Conservation (phyloP, 1,284 basidiomycete species). For the Mycena citricolor region DNA sequence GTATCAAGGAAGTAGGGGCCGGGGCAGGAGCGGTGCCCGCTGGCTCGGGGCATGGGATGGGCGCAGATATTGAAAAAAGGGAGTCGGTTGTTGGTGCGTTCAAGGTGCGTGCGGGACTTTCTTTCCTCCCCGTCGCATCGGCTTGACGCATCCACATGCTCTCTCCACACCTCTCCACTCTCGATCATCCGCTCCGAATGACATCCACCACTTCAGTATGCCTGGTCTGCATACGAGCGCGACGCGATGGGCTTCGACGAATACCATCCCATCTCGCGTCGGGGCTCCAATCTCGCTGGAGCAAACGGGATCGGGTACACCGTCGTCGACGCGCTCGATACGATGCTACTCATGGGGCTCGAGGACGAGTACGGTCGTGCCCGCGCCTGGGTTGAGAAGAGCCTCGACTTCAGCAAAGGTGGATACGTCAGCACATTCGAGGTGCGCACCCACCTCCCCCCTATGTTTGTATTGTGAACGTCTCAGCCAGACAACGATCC, state of each 20-base stretch:
- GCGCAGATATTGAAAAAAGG: constrained; percentile 60
- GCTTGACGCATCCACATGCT: not conserved
- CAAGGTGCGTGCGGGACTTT: constrained; percentile 49
- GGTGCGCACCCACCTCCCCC: constrained; percentile 44
- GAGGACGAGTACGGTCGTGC: constrained; percentile 78
- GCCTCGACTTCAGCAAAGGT: constrained; percentile 76
- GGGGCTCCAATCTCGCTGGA: constrained; percentile 71
- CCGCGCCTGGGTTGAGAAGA: constrained; percentile 73
- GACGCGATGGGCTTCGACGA: constrained; percentile 87
- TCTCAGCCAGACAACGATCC: constrained; percentile 40
- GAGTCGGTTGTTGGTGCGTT: constrained; percentile 77
- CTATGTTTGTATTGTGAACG: not conserved
- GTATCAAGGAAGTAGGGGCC: not conserved
- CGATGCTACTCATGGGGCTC: constrained; percentile 84
- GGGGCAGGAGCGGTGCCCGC: not conserved
- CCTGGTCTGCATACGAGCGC: constrained; percentile 14
- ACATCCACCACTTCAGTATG: not conserved
- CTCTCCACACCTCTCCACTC: not conserved
- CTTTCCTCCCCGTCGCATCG: not conserved
- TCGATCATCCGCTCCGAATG: not conserved
- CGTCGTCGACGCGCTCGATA: constrained; percentile 82
- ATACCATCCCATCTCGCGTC: constrained; percentile 76
- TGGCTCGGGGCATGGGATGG: not conserved
- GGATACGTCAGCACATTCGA: constrained; percentile 90
- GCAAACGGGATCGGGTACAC: constrained; percentile 85